A percentile compares a stretch with the other conserved stretches of the same genome.
Evolutionary conservation across 108 stramenopile genomes (phyloP).

Genomic region (Hondaea fermentalgiana): DNA sequence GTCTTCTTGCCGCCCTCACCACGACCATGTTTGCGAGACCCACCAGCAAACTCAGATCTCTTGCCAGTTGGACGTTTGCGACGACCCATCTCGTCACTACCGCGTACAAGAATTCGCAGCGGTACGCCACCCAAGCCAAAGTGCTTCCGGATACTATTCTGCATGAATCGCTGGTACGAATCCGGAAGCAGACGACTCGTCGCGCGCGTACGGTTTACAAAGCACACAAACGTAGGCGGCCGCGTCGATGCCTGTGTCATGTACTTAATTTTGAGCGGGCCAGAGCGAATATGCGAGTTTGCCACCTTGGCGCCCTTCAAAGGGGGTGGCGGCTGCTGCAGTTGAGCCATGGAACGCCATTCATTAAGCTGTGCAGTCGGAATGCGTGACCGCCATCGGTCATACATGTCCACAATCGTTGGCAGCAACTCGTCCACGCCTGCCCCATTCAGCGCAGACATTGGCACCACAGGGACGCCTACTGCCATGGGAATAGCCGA

Average conservation of each 20-base stretch:
- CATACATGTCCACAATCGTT: background rate
- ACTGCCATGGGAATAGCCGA: background rate
- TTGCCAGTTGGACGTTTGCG: background rate
- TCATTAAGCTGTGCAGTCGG: conserved; percentile 12
- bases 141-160: conserved; percentile 40
- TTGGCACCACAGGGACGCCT: background rate
- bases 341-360: background rate
- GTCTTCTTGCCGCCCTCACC: background rate
- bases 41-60: too few species aligned
- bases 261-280: background rate
- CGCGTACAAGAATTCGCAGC: conserved; percentile 41
- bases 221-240: conserved; percentile 49
- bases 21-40: background rate
- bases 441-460: background rate
- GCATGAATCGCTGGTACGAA: conserved; percentile 43
- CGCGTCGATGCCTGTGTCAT: conserved; percentile 25
- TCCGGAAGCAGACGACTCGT: conserved; percentile 27
- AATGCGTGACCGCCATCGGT: background rate
- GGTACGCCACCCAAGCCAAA: conserved; percentile 48
- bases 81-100: conserved; percentile 5
- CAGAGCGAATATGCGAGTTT: background rate
- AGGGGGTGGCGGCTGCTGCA: conserved; percentile 14
- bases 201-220: conserved; percentile 40
- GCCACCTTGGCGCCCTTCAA: background rate
- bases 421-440: background rate